Percentiles rank a stretch among this genome's conserved stretches.
phyloP scores from a whole-genome alignment of 2,329 filamentous ascomycete species.

The Paecilomyces variotii region DNA sequence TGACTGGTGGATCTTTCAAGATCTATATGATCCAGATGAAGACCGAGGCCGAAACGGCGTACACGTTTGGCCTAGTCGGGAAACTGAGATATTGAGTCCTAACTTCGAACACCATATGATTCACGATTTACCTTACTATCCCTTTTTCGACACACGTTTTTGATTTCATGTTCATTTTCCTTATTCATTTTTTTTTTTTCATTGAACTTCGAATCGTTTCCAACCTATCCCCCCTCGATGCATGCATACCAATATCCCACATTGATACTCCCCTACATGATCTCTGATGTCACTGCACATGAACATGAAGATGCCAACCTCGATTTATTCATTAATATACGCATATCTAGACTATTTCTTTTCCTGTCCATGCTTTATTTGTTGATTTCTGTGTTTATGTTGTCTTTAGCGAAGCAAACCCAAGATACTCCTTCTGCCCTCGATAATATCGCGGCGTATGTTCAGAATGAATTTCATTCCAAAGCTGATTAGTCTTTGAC shows the following conservation, averaged over 20 bases:
- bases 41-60: constrained; percentile 45
- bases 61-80: constrained; percentile 47
- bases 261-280: background rate
- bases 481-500: background rate
- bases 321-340: background rate
- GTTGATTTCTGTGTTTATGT: background rate
- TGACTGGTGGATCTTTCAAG: constrained; percentile 48
- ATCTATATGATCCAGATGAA: constrained; percentile 61
- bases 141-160: background rate
- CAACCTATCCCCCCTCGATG: background rate
- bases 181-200: background rate
- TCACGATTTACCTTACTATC: background rate
- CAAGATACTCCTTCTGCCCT: background rate
- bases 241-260: background rate
- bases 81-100: constrained; percentile 41
- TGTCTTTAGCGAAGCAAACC: background rate
- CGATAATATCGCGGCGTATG: background rate
- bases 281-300: background rate
- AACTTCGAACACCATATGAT: background rate
- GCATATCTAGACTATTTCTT: background rate
- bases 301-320: background rate
- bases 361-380: background rate
- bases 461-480: background rate
- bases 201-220: background rate
- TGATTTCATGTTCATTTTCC: background rate